phyloP scores from a whole-genome alignment of 1,284 basidiomycete species.

The Pseudozyma pruni region DNA sequence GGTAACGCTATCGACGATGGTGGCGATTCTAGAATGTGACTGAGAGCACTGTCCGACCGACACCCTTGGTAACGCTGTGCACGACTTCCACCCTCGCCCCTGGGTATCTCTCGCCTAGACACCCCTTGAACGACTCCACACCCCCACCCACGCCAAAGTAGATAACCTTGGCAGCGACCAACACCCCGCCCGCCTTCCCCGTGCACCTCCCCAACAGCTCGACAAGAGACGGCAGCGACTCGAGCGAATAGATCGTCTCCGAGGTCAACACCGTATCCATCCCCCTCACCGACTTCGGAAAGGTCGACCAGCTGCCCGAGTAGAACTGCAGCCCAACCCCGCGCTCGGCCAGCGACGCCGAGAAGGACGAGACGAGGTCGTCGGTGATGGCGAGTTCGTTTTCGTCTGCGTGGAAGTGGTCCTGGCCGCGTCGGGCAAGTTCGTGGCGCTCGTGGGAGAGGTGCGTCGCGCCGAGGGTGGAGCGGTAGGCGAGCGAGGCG shows the following conservation, averaged over 20 bases:
- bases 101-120: slow-evolving; percentile 68
- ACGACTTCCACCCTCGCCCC: slow-evolving; percentile 12
- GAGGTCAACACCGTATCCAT: slow-evolving; percentile 81
- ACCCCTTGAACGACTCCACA: slow-evolving; percentile 77
- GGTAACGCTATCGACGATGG: neutral
- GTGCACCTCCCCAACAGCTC: slow-evolving; percentile 67
- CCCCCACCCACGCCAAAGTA: slow-evolving; percentile 98
- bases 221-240: slow-evolving; percentile 78
- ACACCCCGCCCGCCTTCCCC: slow-evolving; percentile 69
- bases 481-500: slow-evolving; percentile 23
- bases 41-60: slow-evolving; percentile 51
- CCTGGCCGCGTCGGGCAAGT: slow-evolving; percentile 37
- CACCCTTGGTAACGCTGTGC: slow-evolving; percentile 42
- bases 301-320: slow-evolving; percentile 79
- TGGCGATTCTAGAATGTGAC: slow-evolving; percentile 25
- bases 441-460: slow-evolving; percentile 18
- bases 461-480: slow-evolving; percentile 7
- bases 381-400: slow-evolving; percentile 56
- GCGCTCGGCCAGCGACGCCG: slow-evolving; percentile 72
- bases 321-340: slow-evolving; percentile 79
- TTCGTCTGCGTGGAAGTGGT: slow-evolving; percentile 35
- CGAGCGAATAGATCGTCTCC: slow-evolving; percentile 88
- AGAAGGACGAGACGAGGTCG: slow-evolving; percentile 76
- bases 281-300: slow-evolving; percentile 14
- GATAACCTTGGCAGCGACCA: slow-evolving; percentile 87